Evolutionary conservation across 305 asterid genomes (phyloP).

Genomic region (Euphrasia arctica): DNA sequence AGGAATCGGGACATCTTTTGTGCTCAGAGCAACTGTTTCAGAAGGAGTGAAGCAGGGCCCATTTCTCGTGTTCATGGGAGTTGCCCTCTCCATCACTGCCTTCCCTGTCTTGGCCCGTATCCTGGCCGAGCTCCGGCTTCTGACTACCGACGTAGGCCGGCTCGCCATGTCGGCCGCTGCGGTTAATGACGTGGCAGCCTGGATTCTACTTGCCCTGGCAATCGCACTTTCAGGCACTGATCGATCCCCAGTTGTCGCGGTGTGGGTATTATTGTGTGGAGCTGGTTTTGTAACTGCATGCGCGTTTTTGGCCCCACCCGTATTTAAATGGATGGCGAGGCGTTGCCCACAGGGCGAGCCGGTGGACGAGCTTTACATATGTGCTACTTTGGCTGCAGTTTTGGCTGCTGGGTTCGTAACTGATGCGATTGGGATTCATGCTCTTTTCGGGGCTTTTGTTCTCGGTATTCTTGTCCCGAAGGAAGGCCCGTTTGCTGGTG

Average conservation of each 20-base stretch:
- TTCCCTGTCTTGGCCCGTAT: constrained; percentile 94
- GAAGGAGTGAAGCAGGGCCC: constrained; percentile 50
- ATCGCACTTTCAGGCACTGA: constrained; percentile 72
- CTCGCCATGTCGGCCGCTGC: constrained; percentile 99
- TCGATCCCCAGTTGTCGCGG: constrained; percentile 53
- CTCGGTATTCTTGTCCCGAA: constrained; percentile 77
- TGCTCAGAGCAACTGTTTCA: constrained; percentile 49
- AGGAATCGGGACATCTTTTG: constrained; percentile 80
- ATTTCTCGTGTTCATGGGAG: constrained; percentile 88
- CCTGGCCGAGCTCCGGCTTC: constrained; percentile 80
- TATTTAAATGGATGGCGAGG: constrained; percentile 69
- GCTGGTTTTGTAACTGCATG: constrained; percentile 51
- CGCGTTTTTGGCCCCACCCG: constrained; percentile 46
- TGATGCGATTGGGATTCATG: constrained; percentile 83
- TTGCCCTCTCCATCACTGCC: constrained; percentile 91
- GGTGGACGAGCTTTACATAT: constrained; percentile 74
- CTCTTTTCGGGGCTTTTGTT: constrained; percentile 84
- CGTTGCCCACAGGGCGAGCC: constrained; percentile 83
- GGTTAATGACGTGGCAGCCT: constrained; percentile 87
- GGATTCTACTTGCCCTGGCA: constrained; percentile 90
- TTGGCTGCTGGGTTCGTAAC: constrained; percentile 85
- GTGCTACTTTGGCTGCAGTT: constrained; percentile 62
- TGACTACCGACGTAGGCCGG: constrained; percentile 78
- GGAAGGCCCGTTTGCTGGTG: constrained; percentile 81
- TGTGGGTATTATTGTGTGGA: constrained; percentile 81